phyloP scores from a whole-genome alignment of 2,329 filamentous ascomycete genomes.

The Sarocladium kiliense region DNA sequence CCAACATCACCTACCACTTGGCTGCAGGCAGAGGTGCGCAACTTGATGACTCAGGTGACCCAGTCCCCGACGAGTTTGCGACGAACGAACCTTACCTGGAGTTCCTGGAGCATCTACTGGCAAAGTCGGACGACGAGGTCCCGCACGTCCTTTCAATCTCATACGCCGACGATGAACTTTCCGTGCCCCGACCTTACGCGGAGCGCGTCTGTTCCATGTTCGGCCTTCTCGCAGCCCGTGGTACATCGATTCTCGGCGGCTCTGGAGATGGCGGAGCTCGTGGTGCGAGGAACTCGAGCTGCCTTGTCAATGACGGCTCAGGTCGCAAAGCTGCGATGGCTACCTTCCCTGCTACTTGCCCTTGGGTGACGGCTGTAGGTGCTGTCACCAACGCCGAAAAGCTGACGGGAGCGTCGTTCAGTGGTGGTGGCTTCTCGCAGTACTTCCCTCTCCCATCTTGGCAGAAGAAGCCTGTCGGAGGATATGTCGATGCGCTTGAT shows the following conservation, averaged over 20 bases:
- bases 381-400: slow-evolving; percentile 39
- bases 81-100: slow-evolving; percentile 55
- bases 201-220: slow-evolving; percentile 47
- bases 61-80: slow-evolving; percentile 21
- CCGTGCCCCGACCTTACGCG: slow-evolving; percentile 47
- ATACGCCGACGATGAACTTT: slow-evolving; percentile 54
- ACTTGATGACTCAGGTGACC: slow-evolving; percentile 31
- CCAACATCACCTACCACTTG: slow-evolving; percentile 38
- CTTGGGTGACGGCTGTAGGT: slow-evolving; percentile 63
- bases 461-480: slow-evolving; percentile 35
- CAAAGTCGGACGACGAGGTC: slow-evolving; percentile 34
- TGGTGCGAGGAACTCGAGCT: slow-evolving; percentile 42
- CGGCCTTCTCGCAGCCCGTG: slow-evolving; percentile 47
- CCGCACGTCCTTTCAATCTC: slow-evolving; percentile 54
- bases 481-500: slow-evolving; percentile 35
- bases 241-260: slow-evolving; percentile 44
- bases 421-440: slow-evolving; percentile 47
- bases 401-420: slow-evolving; percentile 38
- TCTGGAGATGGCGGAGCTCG: slow-evolving; percentile 47
- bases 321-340: slow-evolving; percentile 48
- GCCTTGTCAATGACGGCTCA: slow-evolving; percentile 54
- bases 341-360: slow-evolving; percentile 62
- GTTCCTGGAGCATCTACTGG: slow-evolving; percentile 46
- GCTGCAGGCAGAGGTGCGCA: slow-evolving; percentile 39
- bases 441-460: slow-evolving; percentile 41